Conservation (phyloP, 768 basidiomycete genomes). For the Hydnomerulius pinastri region DNA sequence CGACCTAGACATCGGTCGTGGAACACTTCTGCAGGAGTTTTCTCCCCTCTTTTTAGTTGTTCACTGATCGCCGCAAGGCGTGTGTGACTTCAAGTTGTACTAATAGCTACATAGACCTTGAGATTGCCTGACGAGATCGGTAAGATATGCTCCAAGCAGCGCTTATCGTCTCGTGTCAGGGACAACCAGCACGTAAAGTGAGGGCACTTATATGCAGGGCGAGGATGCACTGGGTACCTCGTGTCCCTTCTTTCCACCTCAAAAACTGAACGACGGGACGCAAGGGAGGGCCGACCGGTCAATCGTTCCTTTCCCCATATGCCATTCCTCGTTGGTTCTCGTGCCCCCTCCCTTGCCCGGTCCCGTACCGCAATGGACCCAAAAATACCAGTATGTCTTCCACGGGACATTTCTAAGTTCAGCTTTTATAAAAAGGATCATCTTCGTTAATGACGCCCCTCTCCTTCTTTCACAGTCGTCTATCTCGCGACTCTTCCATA, state of each 20-base stretch:
- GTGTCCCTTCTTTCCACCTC: not conserved
- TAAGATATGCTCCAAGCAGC: too few relatives aligned
- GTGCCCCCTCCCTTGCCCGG: not conserved
- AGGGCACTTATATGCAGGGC: not conserved
- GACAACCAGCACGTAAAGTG: conserved; percentile 3
- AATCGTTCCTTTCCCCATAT: not conserved
- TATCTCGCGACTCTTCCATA: conserved; percentile 29
- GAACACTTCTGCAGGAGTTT: too few relatives aligned
- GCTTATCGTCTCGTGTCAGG: not conserved
- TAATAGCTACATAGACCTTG: too few relatives aligned
- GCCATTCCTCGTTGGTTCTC: conserved; percentile 4
- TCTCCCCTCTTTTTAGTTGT: too few relatives aligned
- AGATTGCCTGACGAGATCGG: too few relatives aligned
- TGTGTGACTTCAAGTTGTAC: too few relatives aligned
- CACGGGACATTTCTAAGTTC: not conserved
- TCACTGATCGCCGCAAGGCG: not conserved
- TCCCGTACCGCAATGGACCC: conserved; percentile 8
- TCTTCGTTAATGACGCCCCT: not conserved
- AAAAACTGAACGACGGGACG: not conserved
- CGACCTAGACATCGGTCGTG: too few relatives aligned
- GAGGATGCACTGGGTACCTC: not conserved
- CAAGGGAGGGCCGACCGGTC: not conserved
- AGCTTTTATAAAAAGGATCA: not conserved
- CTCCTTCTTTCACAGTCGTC: conserved; percentile 15
- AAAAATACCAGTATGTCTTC: conserved; percentile 24